phyloP scores from a whole-genome alignment of 148 eudicot species.

The Cornus controversa region DNA sequence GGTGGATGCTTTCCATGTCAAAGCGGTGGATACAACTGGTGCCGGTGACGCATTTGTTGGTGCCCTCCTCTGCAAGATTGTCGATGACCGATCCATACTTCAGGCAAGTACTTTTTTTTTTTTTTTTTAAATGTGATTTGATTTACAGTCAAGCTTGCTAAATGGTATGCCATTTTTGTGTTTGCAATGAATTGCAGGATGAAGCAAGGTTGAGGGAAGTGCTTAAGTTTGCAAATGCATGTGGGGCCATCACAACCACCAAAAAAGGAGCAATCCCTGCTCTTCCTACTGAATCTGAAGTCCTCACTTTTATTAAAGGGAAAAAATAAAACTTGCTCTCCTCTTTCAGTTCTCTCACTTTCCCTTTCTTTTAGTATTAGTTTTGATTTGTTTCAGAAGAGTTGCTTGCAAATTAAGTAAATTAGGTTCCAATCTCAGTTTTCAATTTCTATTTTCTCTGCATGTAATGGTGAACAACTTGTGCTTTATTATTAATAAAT shows the following conservation, averaged over 20 bases:
- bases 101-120: slow-evolving; percentile 32
- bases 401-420: neutral
- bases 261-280: slow-evolving; percentile 71
- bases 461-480: neutral
- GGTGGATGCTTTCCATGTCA: slow-evolving; percentile 59
- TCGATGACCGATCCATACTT: slow-evolving; percentile 55
- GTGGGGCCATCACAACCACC: slow-evolving; percentile 68
- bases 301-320: slow-evolving; percentile 33
- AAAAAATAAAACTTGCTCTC: neutral
- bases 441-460: neutral
- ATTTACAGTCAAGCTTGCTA: neutral
- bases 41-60: slow-evolving; percentile 93
- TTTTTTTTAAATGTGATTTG: too few relatives aligned
- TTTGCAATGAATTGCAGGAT: slow-evolving; percentile 33
- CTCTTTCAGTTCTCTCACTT: too few relatives aligned
- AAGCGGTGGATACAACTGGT: slow-evolving; percentile 78
- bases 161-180: neutral
- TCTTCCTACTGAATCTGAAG: slow-evolving; percentile 48
- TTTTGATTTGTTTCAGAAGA: neutral
- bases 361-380: neutral
- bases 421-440: neutral
- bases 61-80: slow-evolving; percentile 66
- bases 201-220: slow-evolving; percentile 48
- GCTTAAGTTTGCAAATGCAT: slow-evolving; percentile 53
- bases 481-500: neutral